Evolutionary conservation across 2,329 filamentous ascomycete genomes (phyloP), one percentile per base, ranked within the genome.

Genomic region (Colletotrichum phormii): DNA sequence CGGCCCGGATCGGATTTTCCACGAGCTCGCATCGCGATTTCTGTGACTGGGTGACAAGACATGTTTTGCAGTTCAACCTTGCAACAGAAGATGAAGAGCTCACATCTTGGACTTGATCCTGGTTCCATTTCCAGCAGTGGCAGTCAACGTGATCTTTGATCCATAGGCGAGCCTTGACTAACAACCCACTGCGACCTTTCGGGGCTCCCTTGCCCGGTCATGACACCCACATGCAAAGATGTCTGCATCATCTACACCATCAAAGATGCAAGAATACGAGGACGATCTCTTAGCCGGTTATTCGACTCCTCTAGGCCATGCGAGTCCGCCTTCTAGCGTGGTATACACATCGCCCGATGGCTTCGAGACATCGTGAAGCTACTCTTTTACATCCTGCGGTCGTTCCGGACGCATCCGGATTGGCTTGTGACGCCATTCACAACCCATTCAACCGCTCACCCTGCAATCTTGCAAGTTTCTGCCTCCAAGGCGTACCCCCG

Each of bases 321-420:
- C n/a, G 22, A 59, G 26, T 7, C 11, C 26, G 12, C 55, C 51
- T 24, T 46, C 37, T 62, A 29, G 42, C 11, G 24, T 31, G 22
- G 49, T 29, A 35, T 64, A 7, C 57, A 60, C 55, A 31, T 65
- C 31, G 29, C 22, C 29, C 5, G 31, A n/a, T 22, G 13, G 18
- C 42, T 61, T 46, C 35, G 46, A 72, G 71, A 70, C 71, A 72
- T 31, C 37, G 18, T 15, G 26, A 46, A 35, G 42, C 31, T 53
- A 46, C 35, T 31, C 49, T 26, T 26, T 26, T 15, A 12, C 46
- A 22, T 31, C 35, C 29, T 13, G 18, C 18, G 13, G 24, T 31
- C 22, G 35, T 58, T 22, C 49, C 6, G 49, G 33, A 64, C 54
- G 71, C 66, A 51, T 70, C 31, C 35, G 29, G 59, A 57, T 37